These are phyloP conservation scores for Puccinellia tenuiflora DNA, from an alignment of 176 grass and related monocot species.

Conservation along the genomic window DNA sequence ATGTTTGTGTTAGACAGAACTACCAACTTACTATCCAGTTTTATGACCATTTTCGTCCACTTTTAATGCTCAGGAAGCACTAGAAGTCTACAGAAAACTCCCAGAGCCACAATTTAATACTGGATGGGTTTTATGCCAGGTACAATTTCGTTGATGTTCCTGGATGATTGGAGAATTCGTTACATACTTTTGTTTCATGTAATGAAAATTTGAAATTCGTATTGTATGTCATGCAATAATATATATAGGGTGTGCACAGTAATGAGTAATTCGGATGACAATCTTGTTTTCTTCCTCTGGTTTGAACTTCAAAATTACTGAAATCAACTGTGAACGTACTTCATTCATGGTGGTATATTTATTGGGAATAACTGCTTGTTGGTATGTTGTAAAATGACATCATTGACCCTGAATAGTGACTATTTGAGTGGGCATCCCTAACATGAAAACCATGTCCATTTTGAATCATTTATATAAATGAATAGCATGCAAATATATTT, in stretches of 20 bases:
- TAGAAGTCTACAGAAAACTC: slow-evolving; percentile 78
- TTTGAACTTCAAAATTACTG: neutral
- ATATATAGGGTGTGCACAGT: neutral
- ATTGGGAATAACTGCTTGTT: neutral
- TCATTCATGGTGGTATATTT: neutral
- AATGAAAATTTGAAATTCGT: neutral
- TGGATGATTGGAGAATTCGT: neutral
- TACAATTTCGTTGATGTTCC: slow-evolving; percentile 9
- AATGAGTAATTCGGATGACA: neutral
- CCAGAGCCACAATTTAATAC: slow-evolving; percentile 87
- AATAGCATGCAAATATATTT: neutral
- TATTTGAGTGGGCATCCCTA: neutral
- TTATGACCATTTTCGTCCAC: slow-evolving; percentile 6
- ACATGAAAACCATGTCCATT: neutral
- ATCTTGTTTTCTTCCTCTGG: neutral
- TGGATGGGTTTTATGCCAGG: slow-evolving; percentile 98
- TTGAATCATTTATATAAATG: neutral
- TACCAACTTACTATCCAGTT: neutral
- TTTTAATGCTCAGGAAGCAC: slow-evolving; percentile 71
- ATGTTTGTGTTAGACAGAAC: neutral
- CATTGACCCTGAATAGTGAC: neutral
- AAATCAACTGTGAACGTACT: neutral
- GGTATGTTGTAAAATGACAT: neutral
- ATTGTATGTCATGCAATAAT: neutral
- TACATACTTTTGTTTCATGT: neutral